Evolutionary conservation across 2,329 filamentous ascomycete genomes (phyloP).

Genomic region (Pseudopyrenochaeta lycopersici): DNA sequence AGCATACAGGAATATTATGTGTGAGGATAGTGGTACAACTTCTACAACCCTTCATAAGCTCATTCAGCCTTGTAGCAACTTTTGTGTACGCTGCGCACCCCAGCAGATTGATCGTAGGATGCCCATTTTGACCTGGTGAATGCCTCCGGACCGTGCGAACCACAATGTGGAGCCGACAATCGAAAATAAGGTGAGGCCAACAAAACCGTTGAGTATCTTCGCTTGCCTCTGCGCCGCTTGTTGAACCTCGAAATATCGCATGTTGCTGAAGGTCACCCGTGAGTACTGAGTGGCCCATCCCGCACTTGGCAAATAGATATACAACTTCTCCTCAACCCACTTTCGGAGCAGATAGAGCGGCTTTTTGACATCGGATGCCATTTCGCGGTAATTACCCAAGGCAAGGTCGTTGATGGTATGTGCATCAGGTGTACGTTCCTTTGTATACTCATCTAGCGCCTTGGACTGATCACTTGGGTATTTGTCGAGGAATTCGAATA

Average conservation of each 20-base stretch:
- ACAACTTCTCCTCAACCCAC: slow-evolving; percentile 83
- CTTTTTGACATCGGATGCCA: slow-evolving; percentile 85
- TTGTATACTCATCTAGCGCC: slow-evolving; percentile 78
- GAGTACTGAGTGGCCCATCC: slow-evolving; percentile 95
- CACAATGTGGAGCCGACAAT: slow-evolving; percentile 25
- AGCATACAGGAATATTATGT: background rate
- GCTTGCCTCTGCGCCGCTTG: slow-evolving; percentile 65
- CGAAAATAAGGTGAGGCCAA: slow-evolving; percentile 31
- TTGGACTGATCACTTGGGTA: slow-evolving; percentile 56
- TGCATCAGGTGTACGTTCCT: slow-evolving; percentile 77
- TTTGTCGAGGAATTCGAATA: slow-evolving; percentile 83
- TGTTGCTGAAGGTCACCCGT: slow-evolving; percentile 91
- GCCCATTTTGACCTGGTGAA: slow-evolving; percentile 34
- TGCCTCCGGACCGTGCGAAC: slow-evolving; percentile 33
- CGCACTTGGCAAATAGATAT: slow-evolving; percentile 75
- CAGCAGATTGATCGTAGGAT: slow-evolving; percentile 38
- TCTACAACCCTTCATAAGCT: background rate
- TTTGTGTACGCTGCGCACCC: slow-evolving; percentile 32
- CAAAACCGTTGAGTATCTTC: slow-evolving; percentile 39
- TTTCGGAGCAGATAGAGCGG: slow-evolving; percentile 83
- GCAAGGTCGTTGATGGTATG: slow-evolving; percentile 93
- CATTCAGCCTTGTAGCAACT: slow-evolving; percentile 22
- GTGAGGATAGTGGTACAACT: background rate
- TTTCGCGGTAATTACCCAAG: slow-evolving; percentile 90
- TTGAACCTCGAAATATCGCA: slow-evolving; percentile 86